Evolutionary conservation across 2,329 filamentous ascomycete species (phyloP), one percentile per base, ranked within the genome.

Genomic region (Apiospora rasikravindrae): DNA sequence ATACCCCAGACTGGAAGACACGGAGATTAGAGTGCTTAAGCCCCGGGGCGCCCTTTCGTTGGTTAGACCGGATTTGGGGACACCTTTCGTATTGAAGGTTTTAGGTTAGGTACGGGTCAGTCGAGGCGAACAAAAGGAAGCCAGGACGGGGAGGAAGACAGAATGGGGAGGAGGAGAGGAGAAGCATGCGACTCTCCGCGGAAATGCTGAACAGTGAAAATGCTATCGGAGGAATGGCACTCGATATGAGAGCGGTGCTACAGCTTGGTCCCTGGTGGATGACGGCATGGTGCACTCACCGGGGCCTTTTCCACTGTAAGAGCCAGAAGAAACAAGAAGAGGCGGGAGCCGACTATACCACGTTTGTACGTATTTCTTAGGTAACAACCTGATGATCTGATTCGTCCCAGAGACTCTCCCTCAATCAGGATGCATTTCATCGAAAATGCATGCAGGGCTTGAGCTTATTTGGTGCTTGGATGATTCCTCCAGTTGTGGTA

Each of bases 291-390:
- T n/a, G 57, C 57, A 64, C 33, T 13, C 22, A 64, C 40, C 29
- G 8, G 57, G 22, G 10, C 57, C 10, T 64, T 64, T 40, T 22
- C 57, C 57, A 64, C 57, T 64, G 22, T n/a, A 61, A 19, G 53
- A 22, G 53, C 53, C 53, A 61, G 14, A 57, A 5, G 53, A 61
- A 61, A 61, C 53, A 61, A 61, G 53, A 61, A 37, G 53, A 37
- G 53, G 53, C 22, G n/a, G 33, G 33, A 14, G 19, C 22, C 33
- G 57, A 40, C 57, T 40, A 64, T 64, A n/a, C 57, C 57, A 64
- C 40, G 11, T 40, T 64, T 24, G 57, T 64, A 64, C 57, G 57
- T 64, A 64, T 64, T 40, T 24, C 22, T 64, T 64, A 64, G 57
- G 57, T 64, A 64, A 64, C 57, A 64, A 37, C 0, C 29, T n/a